A percentile compares a stretch with the other conserved stretches of the same genome.
Conservation (phyloP, 2,329 filamentous ascomycete species). For the Corynespora cassiicola region DNA sequence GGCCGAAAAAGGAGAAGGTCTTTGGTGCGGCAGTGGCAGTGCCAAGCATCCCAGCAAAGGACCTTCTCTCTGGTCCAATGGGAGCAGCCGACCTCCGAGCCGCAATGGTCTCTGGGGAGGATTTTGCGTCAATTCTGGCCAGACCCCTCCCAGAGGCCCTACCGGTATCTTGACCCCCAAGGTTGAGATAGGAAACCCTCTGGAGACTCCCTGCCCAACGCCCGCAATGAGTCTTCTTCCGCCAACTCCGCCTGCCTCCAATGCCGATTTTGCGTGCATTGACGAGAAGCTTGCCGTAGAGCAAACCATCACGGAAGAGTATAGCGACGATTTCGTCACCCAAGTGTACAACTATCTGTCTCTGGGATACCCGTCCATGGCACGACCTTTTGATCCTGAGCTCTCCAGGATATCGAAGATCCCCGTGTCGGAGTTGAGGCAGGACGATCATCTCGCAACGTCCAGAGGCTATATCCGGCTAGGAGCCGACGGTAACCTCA, state of each 20-base stretch:
- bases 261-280: slow-evolving; percentile 49
- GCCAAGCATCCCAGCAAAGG: slow-evolving; percentile 35
- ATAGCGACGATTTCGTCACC: slow-evolving; percentile 83
- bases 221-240: slow-evolving; percentile 37
- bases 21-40: slow-evolving; percentile 62
- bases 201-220: slow-evolving; percentile 48
- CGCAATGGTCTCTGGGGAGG: slow-evolving; percentile 79
- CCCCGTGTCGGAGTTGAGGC: slow-evolving; percentile 70
- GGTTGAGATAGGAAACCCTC: slow-evolving; percentile 49
- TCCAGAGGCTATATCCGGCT: slow-evolving; percentile 75
- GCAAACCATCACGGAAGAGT: slow-evolving; percentile 67
- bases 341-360: slow-evolving; percentile 98
- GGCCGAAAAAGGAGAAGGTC: slow-evolving; percentile 55
- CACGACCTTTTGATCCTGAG: slow-evolving; percentile 83
- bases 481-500: slow-evolving; percentile 53
- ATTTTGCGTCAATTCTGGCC: slow-evolving; percentile 61
- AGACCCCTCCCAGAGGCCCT: slow-evolving; percentile 49
- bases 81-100: slow-evolving; percentile 57
- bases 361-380: slow-evolving; percentile 86
- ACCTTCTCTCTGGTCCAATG: slow-evolving; percentile 43
- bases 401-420: slow-evolving; percentile 81
- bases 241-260: slow-evolving; percentile 46
- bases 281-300: slow-evolving; percentile 51
- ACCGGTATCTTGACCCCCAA: slow-evolving; percentile 59
- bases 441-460: slow-evolving; percentile 70